A percentile compares a stretch with the other conserved stretches of the same genome.
phyloP scores from a whole-genome alignment of 2,329 filamentous ascomycete species.

The Colletotrichum lupini region DNA sequence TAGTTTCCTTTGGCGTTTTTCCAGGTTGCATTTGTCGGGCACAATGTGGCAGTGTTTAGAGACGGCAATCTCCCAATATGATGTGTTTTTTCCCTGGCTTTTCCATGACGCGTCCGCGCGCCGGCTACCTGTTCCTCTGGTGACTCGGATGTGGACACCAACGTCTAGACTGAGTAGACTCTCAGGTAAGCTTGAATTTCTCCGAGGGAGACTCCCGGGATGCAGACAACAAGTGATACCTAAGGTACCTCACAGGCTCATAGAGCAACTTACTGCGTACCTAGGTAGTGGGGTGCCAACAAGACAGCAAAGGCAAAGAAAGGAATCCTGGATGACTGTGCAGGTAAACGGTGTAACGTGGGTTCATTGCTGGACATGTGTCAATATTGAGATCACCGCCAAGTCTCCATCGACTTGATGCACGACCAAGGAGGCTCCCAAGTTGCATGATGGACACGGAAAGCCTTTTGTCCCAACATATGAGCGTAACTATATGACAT shows the following conservation, averaged over 20 bases:
- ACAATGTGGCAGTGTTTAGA: conserved; percentile 23
- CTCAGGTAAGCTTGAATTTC: neutral
- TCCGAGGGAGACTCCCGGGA: neutral
- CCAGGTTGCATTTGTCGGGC: conserved; percentile 25
- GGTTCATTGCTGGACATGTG: neutral
- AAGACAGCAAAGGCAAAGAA: neutral
- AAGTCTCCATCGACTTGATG: conserved; percentile 15
- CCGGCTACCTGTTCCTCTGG: neutral
- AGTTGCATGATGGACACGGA: neutral
- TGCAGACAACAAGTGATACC: neutral
- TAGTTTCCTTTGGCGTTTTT: conserved; percentile 10
- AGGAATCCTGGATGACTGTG: neutral
- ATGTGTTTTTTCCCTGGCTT: conserved; percentile 7
- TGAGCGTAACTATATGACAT: too few relatives aligned
- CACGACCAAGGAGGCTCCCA: neutral
- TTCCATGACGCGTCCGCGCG: conserved; percentile 23
- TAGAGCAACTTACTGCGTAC: too few relatives aligned
- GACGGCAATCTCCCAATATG: conserved; percentile 25
- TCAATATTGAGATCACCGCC: conserved; percentile 21
- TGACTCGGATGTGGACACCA: neutral
- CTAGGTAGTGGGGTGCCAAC: too few relatives aligned
- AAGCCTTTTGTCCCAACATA: too few relatives aligned
- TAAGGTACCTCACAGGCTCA: neutral
- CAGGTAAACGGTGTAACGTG: neutral
- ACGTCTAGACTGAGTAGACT: neutral